Evolutionary conservation across 164 flowering plant genomes (phyloP).

Genomic region (Malania oleifera): DNA sequence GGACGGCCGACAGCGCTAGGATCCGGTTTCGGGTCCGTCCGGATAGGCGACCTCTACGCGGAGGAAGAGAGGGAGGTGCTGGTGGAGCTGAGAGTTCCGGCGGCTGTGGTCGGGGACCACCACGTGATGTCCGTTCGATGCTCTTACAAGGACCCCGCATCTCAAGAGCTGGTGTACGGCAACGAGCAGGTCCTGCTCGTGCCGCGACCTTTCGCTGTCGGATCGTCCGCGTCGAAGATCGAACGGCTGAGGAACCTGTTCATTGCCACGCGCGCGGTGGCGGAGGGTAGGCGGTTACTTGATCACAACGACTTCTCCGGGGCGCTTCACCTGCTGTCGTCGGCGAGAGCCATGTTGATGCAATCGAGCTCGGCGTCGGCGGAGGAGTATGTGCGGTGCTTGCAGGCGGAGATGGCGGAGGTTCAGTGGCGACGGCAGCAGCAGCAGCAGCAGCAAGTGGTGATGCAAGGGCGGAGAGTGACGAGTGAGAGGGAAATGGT

Average conservation of each 20-base stretch:
- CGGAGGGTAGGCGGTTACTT: constrained; percentile 63
- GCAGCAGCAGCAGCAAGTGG: constrained; percentile 22
- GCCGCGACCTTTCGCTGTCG: constrained; percentile 43
- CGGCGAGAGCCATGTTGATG: constrained; percentile 66
- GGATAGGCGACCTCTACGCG: constrained; percentile 80
- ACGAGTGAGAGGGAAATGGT: constrained; percentile 8
- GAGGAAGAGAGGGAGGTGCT: constrained; percentile 84
- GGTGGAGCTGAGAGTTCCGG: constrained; percentile 61
- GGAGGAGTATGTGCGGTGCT: constrained; percentile 40
- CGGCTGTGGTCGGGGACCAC: constrained; percentile 34
- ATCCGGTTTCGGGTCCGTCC: constrained; percentile 30
- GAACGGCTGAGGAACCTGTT: constrained; percentile 62
- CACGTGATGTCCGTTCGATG: constrained; percentile 59
- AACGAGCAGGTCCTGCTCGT: constrained; percentile 45
- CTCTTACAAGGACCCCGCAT: constrained; percentile 64
- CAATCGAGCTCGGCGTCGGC: constrained; percentile 34
- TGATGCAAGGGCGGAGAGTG: constrained; percentile 29
- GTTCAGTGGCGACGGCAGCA: constrained; percentile 47
- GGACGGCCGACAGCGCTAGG: constrained; percentile 45
- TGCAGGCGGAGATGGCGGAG: constrained; percentile 75
- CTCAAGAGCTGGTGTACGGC: constrained; percentile 42
- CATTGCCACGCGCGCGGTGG: constrained; percentile 59
- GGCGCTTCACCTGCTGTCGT: constrained; percentile 59
- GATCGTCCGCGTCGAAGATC: constrained; percentile 46
- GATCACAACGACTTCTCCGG: constrained; percentile 45